Base-by-base conservation (phyloP, 345 rosid genomes). In the Nephelium lappaceum region DNA sequence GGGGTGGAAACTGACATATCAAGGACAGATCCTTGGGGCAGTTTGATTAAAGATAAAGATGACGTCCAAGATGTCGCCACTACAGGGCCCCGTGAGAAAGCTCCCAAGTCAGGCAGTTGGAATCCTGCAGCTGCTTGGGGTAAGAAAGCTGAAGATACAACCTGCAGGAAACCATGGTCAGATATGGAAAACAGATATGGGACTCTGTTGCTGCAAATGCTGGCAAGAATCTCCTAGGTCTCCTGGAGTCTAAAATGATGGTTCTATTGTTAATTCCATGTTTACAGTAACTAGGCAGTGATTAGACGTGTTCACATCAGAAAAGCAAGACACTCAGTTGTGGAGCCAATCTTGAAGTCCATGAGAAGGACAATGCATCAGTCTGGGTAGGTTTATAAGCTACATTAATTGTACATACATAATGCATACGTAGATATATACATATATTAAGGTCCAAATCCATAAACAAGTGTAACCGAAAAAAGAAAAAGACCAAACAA, bases 281-380 rank as follows among this genome's bases (percentile, higher is more conserved):
- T 88, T 65, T 24, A 91, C 98, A 15, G 84, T 51, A 5, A 92
- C 95, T 2, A 77, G 95, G 69, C 98, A 91, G 62, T 88, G 92
- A 73, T 53, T 94, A 24, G 99, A 96, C 69, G 79, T 88, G 78
- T 96, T 96, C 80, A 91, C 94, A 53, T 86, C 98, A 14, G 93
- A 93, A 79, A 97, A 96, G 79, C 97, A 91, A 74, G 92, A 88
- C 43, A 88, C 93, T 68, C 82, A 4, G 95, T 81, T 6, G 73
- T 91, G 43, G 98, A 96, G 31, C 91, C 97, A 43, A 61, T 91
- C 47, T 89, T 96, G 95, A 88, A 27, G 64, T 85, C 91, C 1
- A 80, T 91, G 65, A 79, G 93, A 78, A 89, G 83, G 76, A 88
- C 91, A 62, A 83, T 90, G 92, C 98, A 84, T 80, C 83, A 69